Evolutionary conservation across 2,329 filamentous ascomycete species (phyloP).

Genomic region (Ambrosiella beaveri): DNA sequence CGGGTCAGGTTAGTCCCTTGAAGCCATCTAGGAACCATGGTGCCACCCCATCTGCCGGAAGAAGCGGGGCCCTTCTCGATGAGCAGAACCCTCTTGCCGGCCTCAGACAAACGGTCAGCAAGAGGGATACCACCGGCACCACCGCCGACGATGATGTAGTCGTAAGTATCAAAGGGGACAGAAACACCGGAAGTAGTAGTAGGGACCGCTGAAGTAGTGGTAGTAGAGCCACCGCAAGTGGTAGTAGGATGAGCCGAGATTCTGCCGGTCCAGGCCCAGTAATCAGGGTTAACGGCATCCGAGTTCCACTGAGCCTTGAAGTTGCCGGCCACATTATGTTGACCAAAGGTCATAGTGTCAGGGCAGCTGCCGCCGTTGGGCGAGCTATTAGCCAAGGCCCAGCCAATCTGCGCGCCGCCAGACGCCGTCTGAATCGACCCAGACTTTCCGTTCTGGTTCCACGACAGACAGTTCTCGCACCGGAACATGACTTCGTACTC

Average conservation of each 20-base stretch:
- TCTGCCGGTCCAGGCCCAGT: conserved; percentile 22
- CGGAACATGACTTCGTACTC: conserved; percentile 37
- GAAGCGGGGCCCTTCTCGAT: conserved; percentile 44
- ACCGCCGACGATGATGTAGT: conserved; percentile 48
- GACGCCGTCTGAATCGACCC: conserved; percentile 27
- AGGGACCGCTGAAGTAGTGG: conserved; percentile 15
- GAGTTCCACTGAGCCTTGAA: conserved; percentile 29
- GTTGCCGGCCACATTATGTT: conserved; percentile 30
- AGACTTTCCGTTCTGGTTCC: conserved; percentile 31
- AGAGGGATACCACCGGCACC: conserved; percentile 44
- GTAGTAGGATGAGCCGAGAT: background rate
- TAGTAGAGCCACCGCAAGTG: conserved; percentile 14
- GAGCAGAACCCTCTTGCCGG: conserved; percentile 47
- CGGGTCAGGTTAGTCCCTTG: conserved; percentile 44
- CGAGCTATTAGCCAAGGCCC: conserved; percentile 32
- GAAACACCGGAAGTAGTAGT: conserved; percentile 16
- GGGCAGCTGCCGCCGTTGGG: conserved; percentile 26
- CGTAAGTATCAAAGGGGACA: conserved; percentile 19
- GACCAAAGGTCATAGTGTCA: conserved; percentile 27
- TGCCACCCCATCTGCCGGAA: conserved; percentile 47
- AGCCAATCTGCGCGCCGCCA: conserved; percentile 33
- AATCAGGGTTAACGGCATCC: conserved; percentile 16
- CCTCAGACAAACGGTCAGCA: conserved; percentile 38
- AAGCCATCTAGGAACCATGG: conserved; percentile 43
- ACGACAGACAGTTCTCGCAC: conserved; percentile 23